Evolutionary conservation across 2,329 filamentous ascomycete genomes (phyloP).

Genomic region (Colletotrichum scovillei): DNA sequence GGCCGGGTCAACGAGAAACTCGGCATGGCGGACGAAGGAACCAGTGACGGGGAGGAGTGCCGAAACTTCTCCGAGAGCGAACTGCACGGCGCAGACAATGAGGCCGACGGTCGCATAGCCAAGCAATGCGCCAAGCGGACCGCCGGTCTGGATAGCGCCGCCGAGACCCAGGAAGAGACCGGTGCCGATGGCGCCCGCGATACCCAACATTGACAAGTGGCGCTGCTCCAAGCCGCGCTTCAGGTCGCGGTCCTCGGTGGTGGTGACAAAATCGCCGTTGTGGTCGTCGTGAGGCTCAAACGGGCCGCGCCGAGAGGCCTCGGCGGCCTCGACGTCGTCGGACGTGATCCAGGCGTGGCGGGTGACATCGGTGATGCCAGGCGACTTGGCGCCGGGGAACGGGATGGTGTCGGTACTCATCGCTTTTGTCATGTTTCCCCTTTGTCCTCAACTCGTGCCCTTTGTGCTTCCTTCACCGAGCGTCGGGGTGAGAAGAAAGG

Average conservation of each 20-base stretch:
- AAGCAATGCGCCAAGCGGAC: constrained; percentile 59
- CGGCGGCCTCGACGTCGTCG: constrained; percentile 29
- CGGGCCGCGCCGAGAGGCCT: constrained; percentile 11
- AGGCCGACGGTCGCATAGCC: constrained; percentile 67
- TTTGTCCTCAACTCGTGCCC: not conserved
- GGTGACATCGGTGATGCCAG: constrained; percentile 32
- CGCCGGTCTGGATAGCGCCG: constrained; percentile 61
- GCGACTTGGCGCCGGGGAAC: constrained; percentile 34
- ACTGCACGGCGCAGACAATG: constrained; percentile 68
- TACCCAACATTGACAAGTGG: constrained; percentile 72
- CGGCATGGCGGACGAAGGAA: constrained; percentile 69
- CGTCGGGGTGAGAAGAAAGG: not conserved
- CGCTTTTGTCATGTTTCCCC: not conserved
- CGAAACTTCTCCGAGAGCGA: constrained; percentile 69
- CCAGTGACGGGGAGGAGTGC: constrained; percentile 72
- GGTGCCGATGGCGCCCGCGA: constrained; percentile 71
- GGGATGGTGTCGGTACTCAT: constrained; percentile 32
- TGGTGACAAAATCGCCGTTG: constrained; percentile 58
- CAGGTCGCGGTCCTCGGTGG: constrained; percentile 61
- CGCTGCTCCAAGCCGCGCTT: constrained; percentile 62
- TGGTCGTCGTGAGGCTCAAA: constrained; percentile 37
- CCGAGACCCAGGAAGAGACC: constrained; percentile 71
- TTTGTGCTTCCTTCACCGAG: constrained; percentile 18
- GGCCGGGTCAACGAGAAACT: constrained; percentile 71
- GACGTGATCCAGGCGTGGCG: constrained; percentile 32